Evolutionary conservation across 208 protist genomes (phyloP), one percentile per base, ranked within the genome.

Genomic region (Endotrypanum monterogeii): DNA sequence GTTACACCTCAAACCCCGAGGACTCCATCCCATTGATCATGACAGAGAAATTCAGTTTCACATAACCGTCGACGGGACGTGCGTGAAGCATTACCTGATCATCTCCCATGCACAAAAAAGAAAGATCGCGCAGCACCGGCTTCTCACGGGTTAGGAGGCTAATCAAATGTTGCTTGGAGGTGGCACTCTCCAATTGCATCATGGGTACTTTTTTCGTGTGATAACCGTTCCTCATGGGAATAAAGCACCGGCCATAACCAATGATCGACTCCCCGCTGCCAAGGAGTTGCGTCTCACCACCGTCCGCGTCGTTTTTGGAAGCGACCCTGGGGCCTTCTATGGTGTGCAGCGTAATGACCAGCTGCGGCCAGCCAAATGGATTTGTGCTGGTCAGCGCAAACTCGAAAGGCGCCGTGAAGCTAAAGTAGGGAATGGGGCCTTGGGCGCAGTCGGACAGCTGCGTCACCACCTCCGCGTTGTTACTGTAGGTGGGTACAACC

Each of bases 351-450:
- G 90, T 92, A 20, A 96, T 82, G 41, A 94, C 87, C 18, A 96
- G 74, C 75, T 95, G 92, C 32, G 92, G 90, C 92, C 92, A 96
- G 0, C 90, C 90, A 55, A 89, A 85, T 25, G 84, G 84, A 75
- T 96, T 96, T 0, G 90, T 94, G 82, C 87, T 93, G 23, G 81
- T 86, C 65, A 96, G 71, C 25, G 84, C 87, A 73, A 92, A 94
- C 79, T 94, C 92, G 68, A 96, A 96, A 0, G 92, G 92, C 0
- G 89, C 78, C 7, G 85, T 77, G 83, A 86, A 96, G 57, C 81
- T 86, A 46, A 95, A 96, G 12, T 86, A 83, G 18, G 90, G 66
- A 55, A 89, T 88, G 50, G 90, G 88, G 52, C 85, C 76, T 11
- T 84, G 78, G 8, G 86, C 79, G 52, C 82, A 73, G 32, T 87